Conservation (phyloP, 768 basidiomycete species). For the Favolaschia claudopus region DNA sequence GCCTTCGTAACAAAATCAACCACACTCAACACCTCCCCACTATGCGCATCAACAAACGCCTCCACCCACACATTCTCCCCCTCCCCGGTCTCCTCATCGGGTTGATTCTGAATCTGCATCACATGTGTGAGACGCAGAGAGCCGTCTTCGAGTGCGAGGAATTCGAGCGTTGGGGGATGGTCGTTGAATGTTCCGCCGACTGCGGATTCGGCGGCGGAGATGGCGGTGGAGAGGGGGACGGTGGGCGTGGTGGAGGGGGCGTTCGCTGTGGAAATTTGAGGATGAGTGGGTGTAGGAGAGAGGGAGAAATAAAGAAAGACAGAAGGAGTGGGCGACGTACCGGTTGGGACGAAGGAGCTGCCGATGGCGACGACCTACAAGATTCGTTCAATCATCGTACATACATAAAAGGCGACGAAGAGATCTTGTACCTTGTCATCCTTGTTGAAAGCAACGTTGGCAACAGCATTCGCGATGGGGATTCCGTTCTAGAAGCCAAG, state of each 20-base stretch:
- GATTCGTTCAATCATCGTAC: neutral
- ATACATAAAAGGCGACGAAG: neutral
- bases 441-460: slow-evolving; percentile 52
- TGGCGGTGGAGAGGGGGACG: slow-evolving; percentile 38
- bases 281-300: too few species aligned
- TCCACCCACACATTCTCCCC: slow-evolving; percentile 57
- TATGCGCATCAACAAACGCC: slow-evolving; percentile 55
- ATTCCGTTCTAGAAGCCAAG: slow-evolving; percentile 33
- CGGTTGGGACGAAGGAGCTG: slow-evolving; percentile 53
- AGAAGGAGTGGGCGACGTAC: too few species aligned
- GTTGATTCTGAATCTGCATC: slow-evolving; percentile 29
- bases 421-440: slow-evolving; percentile 40
- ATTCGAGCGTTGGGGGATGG: slow-evolving; percentile 41
- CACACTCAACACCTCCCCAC: slow-evolving; percentile 47
- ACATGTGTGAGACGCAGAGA: slow-evolving; percentile 39
- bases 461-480: slow-evolving; percentile 48
- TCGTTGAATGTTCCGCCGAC: slow-evolving; percentile 39
- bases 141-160: slow-evolving; percentile 40
- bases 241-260: slow-evolving; percentile 33
- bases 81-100: slow-evolving; percentile 29
- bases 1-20: slow-evolving; percentile 52
- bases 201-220: slow-evolving; percentile 36
- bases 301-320: neutral
- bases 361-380: slow-evolving; percentile 49
- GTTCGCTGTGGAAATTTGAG: neutral